Percentiles rank a stretch among this genome's conserved stretches.
These are phyloP conservation scores for Butyriboletus loyo DNA, from an alignment of 768 basidiomycete genomes.

Conservation along the genomic window DNA sequence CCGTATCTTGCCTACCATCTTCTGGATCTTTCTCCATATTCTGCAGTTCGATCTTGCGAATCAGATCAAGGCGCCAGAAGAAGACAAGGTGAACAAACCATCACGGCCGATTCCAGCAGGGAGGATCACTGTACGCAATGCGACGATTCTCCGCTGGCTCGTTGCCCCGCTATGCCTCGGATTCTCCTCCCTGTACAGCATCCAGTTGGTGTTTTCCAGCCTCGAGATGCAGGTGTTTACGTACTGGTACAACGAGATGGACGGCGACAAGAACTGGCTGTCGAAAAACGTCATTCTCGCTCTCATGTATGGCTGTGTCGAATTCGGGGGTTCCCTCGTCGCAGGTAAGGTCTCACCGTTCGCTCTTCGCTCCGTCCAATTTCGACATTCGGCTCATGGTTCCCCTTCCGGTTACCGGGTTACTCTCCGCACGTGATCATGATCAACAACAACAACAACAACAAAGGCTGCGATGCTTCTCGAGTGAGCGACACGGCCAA, in stretches of 20 bases:
- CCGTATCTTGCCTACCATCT: constrained; percentile 25
- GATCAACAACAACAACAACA: too few species aligned
- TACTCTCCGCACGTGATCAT: too few species aligned
- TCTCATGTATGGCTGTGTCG: constrained; percentile 36
- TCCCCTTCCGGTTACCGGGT: too few species aligned
- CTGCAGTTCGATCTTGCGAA: constrained; percentile 46
- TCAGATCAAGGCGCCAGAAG: constrained; percentile 39
- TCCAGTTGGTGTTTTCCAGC: constrained; percentile 32
- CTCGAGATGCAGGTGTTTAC: constrained; percentile 33
- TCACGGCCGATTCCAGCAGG: constrained; percentile 45
- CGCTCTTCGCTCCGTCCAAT: background rate
- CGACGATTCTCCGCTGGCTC: constrained; percentile 37
- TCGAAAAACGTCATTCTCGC: constrained; percentile 40
- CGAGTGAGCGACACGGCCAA: constrained; percentile 27
- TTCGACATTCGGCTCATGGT: background rate
- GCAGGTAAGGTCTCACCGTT: constrained; percentile 30
- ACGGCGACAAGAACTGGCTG: constrained; percentile 37
- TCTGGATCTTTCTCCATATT: constrained; percentile 47
- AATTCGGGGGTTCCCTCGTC: constrained; percentile 37
- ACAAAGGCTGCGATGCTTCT: constrained; percentile 23
- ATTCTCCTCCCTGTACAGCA: constrained; percentile 34
- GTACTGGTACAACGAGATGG: constrained; percentile 38
- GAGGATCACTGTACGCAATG: constrained; percentile 35
- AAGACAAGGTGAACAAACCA: constrained; percentile 45
- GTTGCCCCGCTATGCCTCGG: constrained; percentile 34